Evolutionary conservation across 768 basidiomycete species (phyloP).

Genomic region (Steccherinum ochraceum): DNA sequence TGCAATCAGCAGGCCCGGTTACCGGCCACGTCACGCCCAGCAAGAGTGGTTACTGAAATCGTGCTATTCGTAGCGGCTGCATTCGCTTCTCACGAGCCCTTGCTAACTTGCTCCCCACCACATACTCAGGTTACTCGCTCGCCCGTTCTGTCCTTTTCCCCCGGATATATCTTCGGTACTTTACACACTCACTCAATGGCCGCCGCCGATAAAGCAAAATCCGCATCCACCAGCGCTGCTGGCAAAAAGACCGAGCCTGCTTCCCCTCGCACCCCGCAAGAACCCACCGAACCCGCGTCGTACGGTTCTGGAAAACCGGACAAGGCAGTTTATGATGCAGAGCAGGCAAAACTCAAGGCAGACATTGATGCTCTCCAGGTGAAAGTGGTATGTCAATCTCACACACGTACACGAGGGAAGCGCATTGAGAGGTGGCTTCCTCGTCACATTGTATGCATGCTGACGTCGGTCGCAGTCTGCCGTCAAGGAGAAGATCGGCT

Average conservation of each 20-base stretch:
- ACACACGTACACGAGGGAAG: conserved; percentile 5
- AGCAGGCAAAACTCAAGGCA: conserved; percentile 75
- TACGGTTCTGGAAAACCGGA: conserved; percentile 66
- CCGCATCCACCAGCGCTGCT: conserved; percentile 35
- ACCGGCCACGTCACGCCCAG: conserved; percentile 23
- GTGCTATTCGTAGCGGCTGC: too few relatives aligned
- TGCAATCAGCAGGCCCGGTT: too few relatives aligned
- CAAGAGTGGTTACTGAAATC: not conserved
- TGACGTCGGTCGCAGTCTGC: conserved; percentile 39
- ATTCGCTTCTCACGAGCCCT: conserved; percentile 8
- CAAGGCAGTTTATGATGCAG: conserved; percentile 75
- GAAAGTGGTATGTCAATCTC: conserved; percentile 60
- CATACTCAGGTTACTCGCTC: conserved; percentile 13
- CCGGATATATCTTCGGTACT: not conserved
- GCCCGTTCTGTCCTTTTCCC: conserved; percentile 24
- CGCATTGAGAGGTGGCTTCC: conserved; percentile 4
- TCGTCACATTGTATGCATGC: not conserved
- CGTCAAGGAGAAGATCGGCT: conserved; percentile 70
- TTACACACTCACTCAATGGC: conserved; percentile 23
- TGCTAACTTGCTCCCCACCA: conserved; percentile 5
- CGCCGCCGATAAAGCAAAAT: conserved; percentile 46
- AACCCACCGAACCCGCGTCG: conserved; percentile 10
- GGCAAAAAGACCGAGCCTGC: conserved; percentile 28
- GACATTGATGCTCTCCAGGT: conserved; percentile 81
- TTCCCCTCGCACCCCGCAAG: conserved; percentile 23